A percentile compares a stretch with the other conserved stretches of the same genome.
These are phyloP conservation scores for Kondoa subrosea DNA, from an alignment of 768 basidiomycete species.

Conservation along the genomic window DNA sequence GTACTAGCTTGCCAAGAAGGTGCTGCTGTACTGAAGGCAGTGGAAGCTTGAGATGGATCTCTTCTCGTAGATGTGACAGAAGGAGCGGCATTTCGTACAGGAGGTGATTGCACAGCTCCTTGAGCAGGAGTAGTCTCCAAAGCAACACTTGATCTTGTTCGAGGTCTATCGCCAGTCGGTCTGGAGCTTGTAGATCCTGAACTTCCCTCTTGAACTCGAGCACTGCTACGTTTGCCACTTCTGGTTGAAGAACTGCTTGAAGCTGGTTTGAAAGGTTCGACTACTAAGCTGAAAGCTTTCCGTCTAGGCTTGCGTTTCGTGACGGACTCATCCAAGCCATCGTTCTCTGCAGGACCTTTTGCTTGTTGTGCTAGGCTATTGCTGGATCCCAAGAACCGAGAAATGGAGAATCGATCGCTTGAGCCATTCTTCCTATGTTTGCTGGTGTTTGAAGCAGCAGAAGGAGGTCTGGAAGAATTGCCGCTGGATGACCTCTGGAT, in stretches of 20 bases:
- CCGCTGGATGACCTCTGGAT: background rate
- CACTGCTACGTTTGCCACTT: background rate
- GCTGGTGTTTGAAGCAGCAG: slow-evolving; percentile 12
- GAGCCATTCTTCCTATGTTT: slow-evolving; percentile 20
- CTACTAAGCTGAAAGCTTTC: slow-evolving; percentile 75
- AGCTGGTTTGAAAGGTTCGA: slow-evolving; percentile 50
- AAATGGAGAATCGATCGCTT: slow-evolving; percentile 25
- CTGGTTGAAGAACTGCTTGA: slow-evolving; percentile 13
- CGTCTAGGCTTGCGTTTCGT: slow-evolving; percentile 29
- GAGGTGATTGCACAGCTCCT: slow-evolving; percentile 2
- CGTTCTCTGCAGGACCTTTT: no score
- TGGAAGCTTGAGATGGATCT: slow-evolving; percentile 4
- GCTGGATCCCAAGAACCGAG: slow-evolving; percentile 20
- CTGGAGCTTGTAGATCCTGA: background rate
- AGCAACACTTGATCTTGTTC: background rate
- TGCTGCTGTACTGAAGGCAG: background rate
- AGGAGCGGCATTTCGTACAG: slow-evolving; percentile 6
- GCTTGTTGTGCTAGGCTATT: slow-evolving; percentile 9
- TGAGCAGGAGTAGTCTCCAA: slow-evolving; percentile 1
- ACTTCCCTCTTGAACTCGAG: background rate
- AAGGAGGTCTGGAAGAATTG: slow-evolving; percentile 5
- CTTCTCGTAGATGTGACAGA: background rate
- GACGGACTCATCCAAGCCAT: no score
- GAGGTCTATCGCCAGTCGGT: background rate
- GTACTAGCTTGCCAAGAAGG: background rate